These are phyloP conservation scores for Fusarium musae DNA, from an alignment of 2,329 filamentous ascomycete genomes.

Conservation along the genomic window DNA sequence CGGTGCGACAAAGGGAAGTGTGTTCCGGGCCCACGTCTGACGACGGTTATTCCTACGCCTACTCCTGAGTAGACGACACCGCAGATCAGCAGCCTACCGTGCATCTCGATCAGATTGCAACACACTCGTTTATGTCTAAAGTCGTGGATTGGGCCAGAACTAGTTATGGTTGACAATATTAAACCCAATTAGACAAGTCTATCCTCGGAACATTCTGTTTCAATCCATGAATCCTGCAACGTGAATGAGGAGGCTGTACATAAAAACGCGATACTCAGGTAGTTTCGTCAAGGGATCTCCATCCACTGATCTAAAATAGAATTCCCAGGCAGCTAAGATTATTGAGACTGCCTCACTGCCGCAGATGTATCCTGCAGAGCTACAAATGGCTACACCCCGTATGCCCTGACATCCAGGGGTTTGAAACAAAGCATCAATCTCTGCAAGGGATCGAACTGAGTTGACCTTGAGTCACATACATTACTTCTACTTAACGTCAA, in stretches of 20 bases:
- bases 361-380: not conserved
- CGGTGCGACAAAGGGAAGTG: not conserved
- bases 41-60: not conserved
- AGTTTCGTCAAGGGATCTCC: not conserved
- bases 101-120: accelerated
- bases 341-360: not conserved
- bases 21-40: not conserved
- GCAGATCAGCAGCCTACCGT: not conserved
- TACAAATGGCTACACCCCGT: not conserved
- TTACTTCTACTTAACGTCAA: not conserved
- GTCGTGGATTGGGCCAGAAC: not conserved
- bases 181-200: not conserved
- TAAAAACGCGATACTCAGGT: not conserved
- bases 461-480: not conserved
- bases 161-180: not conserved
- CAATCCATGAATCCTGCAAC: no score
- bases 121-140: not conserved
- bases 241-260: accelerated
- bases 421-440: not conserved
- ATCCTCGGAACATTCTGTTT: not conserved
- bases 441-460: not conserved
- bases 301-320: accelerated
- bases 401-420: not conserved
- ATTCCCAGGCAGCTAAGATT: not conserved
- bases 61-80: not conserved